Evolutionary conservation across 148 eudicot species (phyloP).

Genomic region (Fagopyrum tataricum): DNA sequence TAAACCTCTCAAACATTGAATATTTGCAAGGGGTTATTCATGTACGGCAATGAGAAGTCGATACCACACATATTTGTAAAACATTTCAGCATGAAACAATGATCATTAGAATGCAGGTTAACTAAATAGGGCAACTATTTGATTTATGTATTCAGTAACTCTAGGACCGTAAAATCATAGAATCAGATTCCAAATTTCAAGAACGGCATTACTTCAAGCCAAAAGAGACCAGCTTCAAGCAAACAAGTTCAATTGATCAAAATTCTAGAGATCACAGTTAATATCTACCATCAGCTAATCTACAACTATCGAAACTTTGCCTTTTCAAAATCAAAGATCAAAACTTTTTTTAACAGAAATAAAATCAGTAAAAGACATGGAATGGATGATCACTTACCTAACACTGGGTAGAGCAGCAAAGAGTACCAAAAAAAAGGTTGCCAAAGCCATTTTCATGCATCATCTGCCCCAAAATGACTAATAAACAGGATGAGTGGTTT

Average conservation of each 20-base stretch:
- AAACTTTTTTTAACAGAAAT: not conserved
- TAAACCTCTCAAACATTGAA: slow-evolving; percentile 45
- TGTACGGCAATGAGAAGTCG: not conserved
- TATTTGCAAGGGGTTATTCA: slow-evolving; percentile 2
- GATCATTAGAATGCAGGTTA: not conserved
- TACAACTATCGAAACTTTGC: not conserved
- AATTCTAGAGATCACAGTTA: not conserved
- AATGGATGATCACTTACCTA: not conserved
- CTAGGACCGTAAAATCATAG: not conserved
- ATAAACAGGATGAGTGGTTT: not conserved
- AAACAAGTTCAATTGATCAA: not conserved
- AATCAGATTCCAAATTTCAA: slow-evolving; percentile 3
- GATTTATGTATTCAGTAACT: not conserved
- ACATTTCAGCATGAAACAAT: not conserved
- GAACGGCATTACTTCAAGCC: not conserved
- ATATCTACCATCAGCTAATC: not conserved
- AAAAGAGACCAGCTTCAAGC: not conserved
- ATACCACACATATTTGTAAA: not conserved
- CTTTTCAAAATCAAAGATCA: not conserved
- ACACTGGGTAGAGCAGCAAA: not conserved
- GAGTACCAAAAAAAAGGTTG: slow-evolving; percentile 1
- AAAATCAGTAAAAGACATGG: not conserved
- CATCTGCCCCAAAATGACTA: slow-evolving; percentile 8
- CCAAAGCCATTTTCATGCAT: slow-evolving; percentile 11
- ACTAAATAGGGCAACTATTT: not conserved